These are phyloP conservation scores for Phytophthora constricta DNA, from an alignment of 352 stramenopile genomes.

Conservation along the genomic window DNA sequence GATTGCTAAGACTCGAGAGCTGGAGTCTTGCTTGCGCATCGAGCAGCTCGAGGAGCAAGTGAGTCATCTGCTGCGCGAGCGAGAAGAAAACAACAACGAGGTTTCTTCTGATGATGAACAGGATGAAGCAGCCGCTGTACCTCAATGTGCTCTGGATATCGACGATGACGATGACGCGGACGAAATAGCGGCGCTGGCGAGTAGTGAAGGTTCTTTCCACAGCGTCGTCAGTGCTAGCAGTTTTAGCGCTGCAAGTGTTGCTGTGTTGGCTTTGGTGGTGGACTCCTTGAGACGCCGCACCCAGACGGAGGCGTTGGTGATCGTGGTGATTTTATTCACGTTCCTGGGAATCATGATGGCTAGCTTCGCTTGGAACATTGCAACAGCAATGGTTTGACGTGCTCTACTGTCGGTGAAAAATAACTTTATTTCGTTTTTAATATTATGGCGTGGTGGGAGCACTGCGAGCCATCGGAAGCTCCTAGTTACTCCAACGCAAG, in stretches of 20 bases:
- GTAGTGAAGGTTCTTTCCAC: not conserved
- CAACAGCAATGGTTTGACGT: slow-evolving; percentile 26
- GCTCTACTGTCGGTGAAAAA: slow-evolving; percentile 6
- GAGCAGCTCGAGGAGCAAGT: slow-evolving; percentile 43
- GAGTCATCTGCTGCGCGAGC: slow-evolving; percentile 17
- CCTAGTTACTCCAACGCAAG: slow-evolving; percentile 8
- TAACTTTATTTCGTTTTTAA: slow-evolving; percentile 36
- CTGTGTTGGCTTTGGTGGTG: slow-evolving; percentile 30
- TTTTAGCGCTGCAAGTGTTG: slow-evolving; percentile 36
- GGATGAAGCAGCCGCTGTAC: not conserved
- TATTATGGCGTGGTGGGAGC: slow-evolving; percentile 26
- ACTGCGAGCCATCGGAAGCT: slow-evolving; percentile 39
- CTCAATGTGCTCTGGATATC: slow-evolving; percentile 29
- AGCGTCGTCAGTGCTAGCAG: slow-evolving; percentile 22
- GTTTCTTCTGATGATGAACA: slow-evolving; percentile 4
- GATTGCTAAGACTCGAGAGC: slow-evolving; percentile 32
- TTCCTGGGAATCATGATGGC: slow-evolving; percentile 35
- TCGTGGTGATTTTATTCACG: slow-evolving; percentile 28
- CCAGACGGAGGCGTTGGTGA: slow-evolving; percentile 30
- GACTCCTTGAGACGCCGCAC: slow-evolving; percentile 37
- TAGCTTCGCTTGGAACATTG: slow-evolving; percentile 42
- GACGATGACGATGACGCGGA: slow-evolving; percentile 30
- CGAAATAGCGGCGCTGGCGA: slow-evolving; percentile 30
- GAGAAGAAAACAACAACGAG: slow-evolving; percentile 13
- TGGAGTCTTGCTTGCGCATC: slow-evolving; percentile 40